Conservation (phyloP, 2,329 filamentous ascomycete species). For the Ceratocystiopsis brevicomis region DNA sequence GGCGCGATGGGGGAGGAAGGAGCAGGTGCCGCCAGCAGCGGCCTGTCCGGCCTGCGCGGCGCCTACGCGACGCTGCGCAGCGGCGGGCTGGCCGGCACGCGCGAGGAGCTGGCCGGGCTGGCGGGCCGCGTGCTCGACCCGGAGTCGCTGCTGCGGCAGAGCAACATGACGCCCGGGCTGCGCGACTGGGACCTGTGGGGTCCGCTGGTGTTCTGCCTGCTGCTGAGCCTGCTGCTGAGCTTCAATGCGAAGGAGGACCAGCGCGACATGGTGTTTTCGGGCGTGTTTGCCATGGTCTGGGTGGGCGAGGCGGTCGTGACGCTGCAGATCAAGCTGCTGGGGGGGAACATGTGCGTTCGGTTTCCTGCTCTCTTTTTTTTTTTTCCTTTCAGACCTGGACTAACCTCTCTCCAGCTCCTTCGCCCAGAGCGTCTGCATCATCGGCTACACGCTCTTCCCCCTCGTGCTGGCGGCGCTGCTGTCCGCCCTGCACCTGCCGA, state of each 20-base stretch:
- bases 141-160: constrained; percentile 39
- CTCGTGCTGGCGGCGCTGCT: constrained; percentile 83
- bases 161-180: constrained; percentile 71
- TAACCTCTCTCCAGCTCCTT: constrained; percentile 49
- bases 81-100: constrained; percentile 37
- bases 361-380: not conserved
- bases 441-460: constrained; percentile 94
- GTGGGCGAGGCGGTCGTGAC: constrained; percentile 92
- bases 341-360: constrained; percentile 73
- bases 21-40: not conserved
- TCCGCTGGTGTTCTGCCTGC: constrained; percentile 79
- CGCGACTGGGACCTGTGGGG: constrained; percentile 98
- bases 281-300: constrained; percentile 94
- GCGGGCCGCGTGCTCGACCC: constrained; percentile 44
- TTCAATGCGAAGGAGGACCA: constrained; percentile 63
- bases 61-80: constrained; percentile 43
- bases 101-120: constrained; percentile 42
- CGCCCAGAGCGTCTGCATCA: constrained; percentile 92
- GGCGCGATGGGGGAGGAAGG: constrained; percentile 32
- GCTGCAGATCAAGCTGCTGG: constrained; percentile 89
- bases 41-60: constrained; percentile 25
- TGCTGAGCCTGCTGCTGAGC: constrained; percentile 57
- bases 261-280: constrained; percentile 78
- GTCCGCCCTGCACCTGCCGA: constrained; percentile 62
- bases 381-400: constrained; percentile 9